phyloP scores from a whole-genome alignment of 2,329 filamentous ascomycete genomes.

The Aspergillus pseudoviridinutans region DNA sequence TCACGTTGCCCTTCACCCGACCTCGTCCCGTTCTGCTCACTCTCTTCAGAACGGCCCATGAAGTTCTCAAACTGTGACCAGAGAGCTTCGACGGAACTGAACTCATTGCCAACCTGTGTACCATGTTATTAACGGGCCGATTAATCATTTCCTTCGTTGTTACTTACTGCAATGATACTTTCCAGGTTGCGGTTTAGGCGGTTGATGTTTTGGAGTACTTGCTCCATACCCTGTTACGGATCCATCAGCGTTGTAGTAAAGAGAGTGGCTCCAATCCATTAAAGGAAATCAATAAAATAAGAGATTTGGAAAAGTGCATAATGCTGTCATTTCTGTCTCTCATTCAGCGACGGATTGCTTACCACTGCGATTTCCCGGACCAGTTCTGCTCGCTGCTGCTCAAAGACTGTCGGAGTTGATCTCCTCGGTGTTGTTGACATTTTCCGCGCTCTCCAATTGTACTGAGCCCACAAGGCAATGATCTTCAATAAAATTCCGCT shows the following conservation, averaged over 20 bases:
- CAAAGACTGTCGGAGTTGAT: constrained; percentile 36
- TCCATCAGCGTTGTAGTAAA: neutral
- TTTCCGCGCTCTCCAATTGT: neutral
- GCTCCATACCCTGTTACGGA: constrained; percentile 62
- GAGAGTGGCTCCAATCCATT: neutral
- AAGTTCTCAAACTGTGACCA: constrained; percentile 98
- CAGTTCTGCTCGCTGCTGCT: constrained; percentile 41
- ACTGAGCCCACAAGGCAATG: neutral
- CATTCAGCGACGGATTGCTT: constrained; percentile 9
- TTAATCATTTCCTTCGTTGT: neutral
- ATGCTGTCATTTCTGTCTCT: neutral
- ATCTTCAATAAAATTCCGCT: neutral
- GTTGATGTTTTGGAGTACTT: constrained; percentile 93
- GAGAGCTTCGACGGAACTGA: constrained; percentile 90
- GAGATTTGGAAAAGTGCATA: neutral
- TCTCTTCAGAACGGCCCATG: constrained; percentile 68
- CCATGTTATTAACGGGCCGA: neutral
- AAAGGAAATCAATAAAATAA: neutral
- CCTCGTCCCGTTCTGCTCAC: constrained; percentile 30
- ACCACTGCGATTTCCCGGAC: constrained; percentile 43
- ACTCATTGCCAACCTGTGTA: constrained; percentile 81
- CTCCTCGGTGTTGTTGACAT: constrained; percentile 14
- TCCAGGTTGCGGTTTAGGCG: constrained; percentile 89
- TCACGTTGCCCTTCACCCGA: constrained; percentile 20
- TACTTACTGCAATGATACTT: constrained; percentile 75